Base-by-base conservation (phyloP, 306 rosid genomes). In the Dryas octopetala region DNA sequence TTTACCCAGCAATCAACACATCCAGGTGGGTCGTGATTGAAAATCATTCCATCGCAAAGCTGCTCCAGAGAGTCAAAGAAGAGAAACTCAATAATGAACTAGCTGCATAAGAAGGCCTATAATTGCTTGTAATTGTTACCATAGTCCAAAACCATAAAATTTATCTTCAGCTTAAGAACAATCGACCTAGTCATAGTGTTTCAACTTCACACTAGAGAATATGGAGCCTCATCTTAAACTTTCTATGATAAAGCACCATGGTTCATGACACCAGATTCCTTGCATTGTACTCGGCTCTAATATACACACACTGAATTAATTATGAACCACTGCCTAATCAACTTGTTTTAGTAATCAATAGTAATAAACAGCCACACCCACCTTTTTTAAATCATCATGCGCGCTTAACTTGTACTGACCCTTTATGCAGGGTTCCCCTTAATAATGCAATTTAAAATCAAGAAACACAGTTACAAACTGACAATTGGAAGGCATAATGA, bases 11-110 rank as follows among this genome's bases (percentile, higher is more conserved):
- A 95, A 79, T 84, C 97, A 66, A 89, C 86, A 72, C 97, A 95
- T 71, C 61, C 69, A 76, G 99, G 99, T 40, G 87, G 92, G 74
- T 92, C 91, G 8, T 92, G 98, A 86, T 95, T 92, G 89, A 95
- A 95, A 84, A 89, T 68, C 98, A 95, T 88, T 84, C 87, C 91
- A 85, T 86, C 85, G 61, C 99, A 95, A 28, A 92, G 97, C 99
- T 95, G 97, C 72, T 73, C 84, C 90, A 75, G 66, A 80, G 62
- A 66, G 79, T 71, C 80, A 86, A 76, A 41, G 73, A 76, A 80
- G 50, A 74, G 15, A 69, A 77, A 66, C 52, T 75, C 74, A 88
- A 72, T 76, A 73, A 70, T 9, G 70, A 80, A 74, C 50, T 53
- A 73, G 71, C 15, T 50, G 23, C 83, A 73, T 46, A 43, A 79